Base-by-base conservation (phyloP, 2,329 filamentous ascomycete species). In the Curvularia sp. region DNA sequence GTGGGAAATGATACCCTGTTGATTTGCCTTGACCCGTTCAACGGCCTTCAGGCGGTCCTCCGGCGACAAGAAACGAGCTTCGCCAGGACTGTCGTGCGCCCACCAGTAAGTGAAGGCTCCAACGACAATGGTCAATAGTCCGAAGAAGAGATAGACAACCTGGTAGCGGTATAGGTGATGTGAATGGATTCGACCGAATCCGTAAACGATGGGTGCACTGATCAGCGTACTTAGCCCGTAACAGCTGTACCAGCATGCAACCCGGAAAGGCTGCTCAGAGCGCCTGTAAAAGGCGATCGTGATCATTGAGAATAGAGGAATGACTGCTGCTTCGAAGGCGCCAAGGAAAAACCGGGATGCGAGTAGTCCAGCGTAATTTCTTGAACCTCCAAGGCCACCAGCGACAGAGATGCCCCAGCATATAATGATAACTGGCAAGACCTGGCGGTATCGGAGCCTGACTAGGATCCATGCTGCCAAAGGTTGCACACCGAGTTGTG, bases 1-100 rank as follows among this genome's bases (percentile, higher is more conserved):
- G 60, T 86, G 86, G 59, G 85, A 89, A 2, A 87, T 88, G 10
- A 89, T 87, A 2, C 90, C 90, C 59, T 90, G 90, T 74, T 92
- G 87, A 65, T 93, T 93, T 39, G 86, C 82, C 0, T 89, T 84
- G 3, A 93, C 83, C 0, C 91, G 83, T 61, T 91, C 89, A 19
- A 92, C 79, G 0, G 88, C 89, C 51, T 91, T 82, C 0, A 86
- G 70, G n/a, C 87, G 85, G 65, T 93, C 90, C 42, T 85, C 80
- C 48, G 87, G 83, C 3, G 80, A 87, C 21, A 93, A 66, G 79
- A 81, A 87, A 1, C 82, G 79, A 9, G 84, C 83, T 56, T 87
- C 86, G 49, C 86, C 74, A 59, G 86, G 85, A 60, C 79, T 86
- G 66, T 87, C 85, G 0, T 85, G 84, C 5, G 81, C 74, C 42